These are phyloP conservation scores for Angomonas ambiguus DNA, from an alignment of 208 protist genomes.

Conservation along the genomic window DNA sequence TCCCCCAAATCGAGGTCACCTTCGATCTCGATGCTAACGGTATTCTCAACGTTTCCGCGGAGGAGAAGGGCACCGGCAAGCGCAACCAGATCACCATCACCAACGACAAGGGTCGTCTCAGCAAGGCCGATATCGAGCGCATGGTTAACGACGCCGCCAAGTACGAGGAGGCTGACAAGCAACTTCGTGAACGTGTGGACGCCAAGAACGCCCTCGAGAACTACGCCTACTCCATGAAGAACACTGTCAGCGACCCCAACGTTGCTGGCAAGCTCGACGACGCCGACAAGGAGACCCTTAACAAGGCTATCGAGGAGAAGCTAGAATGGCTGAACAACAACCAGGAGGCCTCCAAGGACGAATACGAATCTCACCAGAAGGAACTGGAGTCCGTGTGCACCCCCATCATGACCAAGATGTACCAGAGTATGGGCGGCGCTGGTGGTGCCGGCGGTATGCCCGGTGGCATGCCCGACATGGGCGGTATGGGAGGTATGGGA, in stretches of 20 bases:
- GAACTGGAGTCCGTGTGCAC: constrained; percentile 90
- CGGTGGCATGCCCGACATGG: constrained; percentile 16
- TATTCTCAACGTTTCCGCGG: constrained; percentile 95
- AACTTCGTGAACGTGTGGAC: constrained; percentile 79
- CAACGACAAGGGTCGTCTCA: constrained; percentile 96
- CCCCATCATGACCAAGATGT: constrained; percentile 89
- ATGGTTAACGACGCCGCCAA: constrained; percentile 93
- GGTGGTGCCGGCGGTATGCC: constrained; percentile 5
- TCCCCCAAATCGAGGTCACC: constrained; percentile 96
- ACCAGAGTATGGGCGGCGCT: constrained; percentile 26
- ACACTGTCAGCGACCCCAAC: constrained; percentile 92
- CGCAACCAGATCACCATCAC: constrained; percentile 96
- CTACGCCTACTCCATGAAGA: constrained; percentile 95
- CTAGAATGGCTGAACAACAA: constrained; percentile 96
- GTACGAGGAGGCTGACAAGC: constrained; percentile 90
- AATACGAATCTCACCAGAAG: constrained; percentile 89
- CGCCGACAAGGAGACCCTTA: constrained; percentile 84
- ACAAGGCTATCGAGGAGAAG: constrained; percentile 83
- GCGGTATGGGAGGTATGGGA: constrained; percentile 18
- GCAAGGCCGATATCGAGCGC: constrained; percentile 91
- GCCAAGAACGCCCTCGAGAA: constrained; percentile 91
- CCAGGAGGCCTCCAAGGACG: constrained; percentile 91
- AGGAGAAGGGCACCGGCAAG: constrained; percentile 95
- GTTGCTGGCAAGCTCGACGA: constrained; percentile 85
- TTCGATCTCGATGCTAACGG: constrained; percentile 98